Evolutionary conservation across 2,329 filamentous ascomycete species (phyloP).

Genomic region (Chlorencoelia australis): DNA sequence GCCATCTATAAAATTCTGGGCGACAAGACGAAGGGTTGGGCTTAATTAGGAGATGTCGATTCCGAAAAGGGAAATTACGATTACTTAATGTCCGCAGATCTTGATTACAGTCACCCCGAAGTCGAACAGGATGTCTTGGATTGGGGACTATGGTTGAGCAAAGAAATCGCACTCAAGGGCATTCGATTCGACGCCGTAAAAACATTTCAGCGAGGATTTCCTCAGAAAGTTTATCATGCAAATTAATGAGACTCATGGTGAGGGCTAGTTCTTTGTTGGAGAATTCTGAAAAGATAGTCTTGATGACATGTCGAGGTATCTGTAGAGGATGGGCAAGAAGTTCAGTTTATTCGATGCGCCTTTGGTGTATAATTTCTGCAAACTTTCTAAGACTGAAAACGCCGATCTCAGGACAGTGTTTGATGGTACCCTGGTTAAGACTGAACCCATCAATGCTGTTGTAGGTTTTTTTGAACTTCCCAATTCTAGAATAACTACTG

Average conservation of each 20-base stretch:
- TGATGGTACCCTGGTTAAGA: conserved; percentile 46
- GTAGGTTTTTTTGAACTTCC: conserved; percentile 29
- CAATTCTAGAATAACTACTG: too few species aligned
- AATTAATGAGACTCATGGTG: conserved; percentile 40
- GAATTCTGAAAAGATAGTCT: conserved; percentile 59
- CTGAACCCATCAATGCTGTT: conserved; percentile 44
- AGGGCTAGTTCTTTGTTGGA: conserved; percentile 54
- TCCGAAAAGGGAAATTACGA: conserved; percentile 57
- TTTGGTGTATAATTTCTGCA: conserved; percentile 57
- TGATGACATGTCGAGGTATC: conserved; percentile 44
- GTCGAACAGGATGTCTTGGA: conserved; percentile 53
- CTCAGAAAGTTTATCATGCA: conserved; percentile 51
- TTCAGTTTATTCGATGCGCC: conserved; percentile 58
- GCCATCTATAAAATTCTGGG: conserved; percentile 58
- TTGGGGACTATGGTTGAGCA: conserved; percentile 59
- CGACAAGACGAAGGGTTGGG: conserved; percentile 52
- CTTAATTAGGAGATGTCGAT: conserved; percentile 45
- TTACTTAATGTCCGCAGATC: conserved; percentile 63
- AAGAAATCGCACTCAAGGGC: conserved; percentile 49
- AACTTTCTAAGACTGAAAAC: conserved; percentile 43
- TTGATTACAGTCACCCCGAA: conserved; percentile 55
- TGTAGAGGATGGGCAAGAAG: conserved; percentile 46
- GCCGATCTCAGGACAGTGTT: conserved; percentile 57
- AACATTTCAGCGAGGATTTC: conserved; percentile 60
- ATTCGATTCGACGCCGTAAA: conserved; percentile 65